These are phyloP conservation scores for Lactarius pseudohatsudake DNA, from an alignment of 768 basidiomycete species.

Conservation along the genomic window DNA sequence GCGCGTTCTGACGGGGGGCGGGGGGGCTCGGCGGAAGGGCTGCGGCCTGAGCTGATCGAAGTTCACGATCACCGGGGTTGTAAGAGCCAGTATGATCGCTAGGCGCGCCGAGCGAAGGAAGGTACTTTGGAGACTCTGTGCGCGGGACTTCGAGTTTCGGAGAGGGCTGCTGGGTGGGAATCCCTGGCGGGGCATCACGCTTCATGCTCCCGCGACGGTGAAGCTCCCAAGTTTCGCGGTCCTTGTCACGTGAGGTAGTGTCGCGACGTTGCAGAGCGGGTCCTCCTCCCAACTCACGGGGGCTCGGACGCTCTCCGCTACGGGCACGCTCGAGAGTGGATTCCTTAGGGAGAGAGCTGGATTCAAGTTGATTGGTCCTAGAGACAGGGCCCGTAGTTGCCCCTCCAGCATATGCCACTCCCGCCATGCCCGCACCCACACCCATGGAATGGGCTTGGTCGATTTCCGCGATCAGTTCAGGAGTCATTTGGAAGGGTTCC, in stretches of 20 bases:
- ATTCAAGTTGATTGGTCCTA: conserved; percentile 22
- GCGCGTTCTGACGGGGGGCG: conserved; percentile 15
- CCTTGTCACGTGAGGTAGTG: conserved; percentile 18
- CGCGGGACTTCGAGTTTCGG: conserved; percentile 22
- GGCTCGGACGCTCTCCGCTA: conserved; percentile 22
- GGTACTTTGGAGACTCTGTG: conserved; percentile 24
- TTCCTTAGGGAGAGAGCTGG: conserved; percentile 26
- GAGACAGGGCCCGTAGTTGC: conserved; percentile 24
- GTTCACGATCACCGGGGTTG: conserved; percentile 25
- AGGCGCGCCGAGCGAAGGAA: conserved; percentile 24
- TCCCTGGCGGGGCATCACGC: conserved; percentile 16
- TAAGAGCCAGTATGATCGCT: conserved; percentile 21
- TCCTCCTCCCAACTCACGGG: conserved; percentile 18
- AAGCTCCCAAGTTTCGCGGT: conserved; percentile 21
- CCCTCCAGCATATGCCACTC: conserved; percentile 27
- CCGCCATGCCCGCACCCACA: conserved; percentile 23
- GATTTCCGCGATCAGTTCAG: conserved; percentile 25
- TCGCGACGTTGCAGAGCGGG: conserved; percentile 23
- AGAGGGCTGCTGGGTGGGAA: conserved; percentile 19
- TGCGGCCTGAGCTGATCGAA: conserved; percentile 20
- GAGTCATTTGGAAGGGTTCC: conserved; percentile 23
- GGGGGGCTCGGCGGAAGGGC: conserved; percentile 25
- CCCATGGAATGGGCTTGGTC: conserved; percentile 21
- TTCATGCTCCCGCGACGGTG: conserved; percentile 27
- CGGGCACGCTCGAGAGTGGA: conserved; percentile 25